Evolutionary conservation across 2,329 filamentous ascomycete genomes (phyloP), one percentile per base, ranked within the genome.

Genomic region (Emergomyces orientalis): DNA sequence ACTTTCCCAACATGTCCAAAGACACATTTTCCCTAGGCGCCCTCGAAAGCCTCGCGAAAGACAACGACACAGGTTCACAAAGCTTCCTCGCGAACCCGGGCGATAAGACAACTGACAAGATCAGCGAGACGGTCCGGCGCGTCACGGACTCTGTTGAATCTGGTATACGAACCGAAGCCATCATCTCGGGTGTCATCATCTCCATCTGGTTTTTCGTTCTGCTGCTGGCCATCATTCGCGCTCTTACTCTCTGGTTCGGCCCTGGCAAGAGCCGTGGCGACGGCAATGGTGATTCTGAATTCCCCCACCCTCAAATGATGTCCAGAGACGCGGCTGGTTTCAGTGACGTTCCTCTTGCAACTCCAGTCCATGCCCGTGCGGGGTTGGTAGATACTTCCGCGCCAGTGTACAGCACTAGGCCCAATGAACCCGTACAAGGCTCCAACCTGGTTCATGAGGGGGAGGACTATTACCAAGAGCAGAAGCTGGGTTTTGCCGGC

Each of bases 1-100:
- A 85, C 64, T 88, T 99, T 69, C 94, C 94, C 0, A 76, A 84
- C 61, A 86, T 97, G 65, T 81, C 85, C 32, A 88, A 90, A 69
- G 83, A 96, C 72, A 89, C 89, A 1, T 96, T 97, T 77, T 93
- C 90, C 63, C 78, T 87, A 61, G 91, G 92, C 51, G 89, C 92
- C 62, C 79, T 85, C 39, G 80, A 78, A 32, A 81, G 81, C 69
- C 74, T 84, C 56, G 74, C 78, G 63, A 73, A 76, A 60, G 75
- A 76, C 62, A 73, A 82, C 55, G 83, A 82, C 45, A 84, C 88
- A 67, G 79, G 80, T 13, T 69, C 71, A 11, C 79, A 83, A 60
- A 81, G 87, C 60, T 94, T 97, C 74, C 84, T 97, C 57, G 82
- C 90, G n/a, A 85, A 88, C 64, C 87, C 91, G 0, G 86, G 86